A percentile compares a stretch with the other conserved stretches of the same genome.
These are phyloP conservation scores for Mastigamoeba balamuthi DNA, from an alignment of 78 protist species.

Conservation along the genomic window DNA sequence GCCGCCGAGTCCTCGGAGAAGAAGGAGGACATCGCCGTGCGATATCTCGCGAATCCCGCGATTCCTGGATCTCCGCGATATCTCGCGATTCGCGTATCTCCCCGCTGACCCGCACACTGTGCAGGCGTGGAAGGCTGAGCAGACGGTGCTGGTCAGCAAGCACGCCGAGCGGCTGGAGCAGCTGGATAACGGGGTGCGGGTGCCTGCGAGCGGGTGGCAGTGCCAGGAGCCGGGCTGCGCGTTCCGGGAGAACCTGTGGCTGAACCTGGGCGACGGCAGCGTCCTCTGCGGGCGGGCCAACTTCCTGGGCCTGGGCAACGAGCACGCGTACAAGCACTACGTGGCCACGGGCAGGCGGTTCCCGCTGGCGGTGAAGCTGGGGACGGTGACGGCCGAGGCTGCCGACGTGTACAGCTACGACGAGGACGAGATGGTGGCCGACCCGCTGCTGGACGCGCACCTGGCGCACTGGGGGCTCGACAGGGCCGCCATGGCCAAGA, in stretches of 20 bases:
- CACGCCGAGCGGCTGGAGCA: conserved; percentile 58
- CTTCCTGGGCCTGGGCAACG: conserved; percentile 63
- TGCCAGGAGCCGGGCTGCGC: conserved; percentile 9
- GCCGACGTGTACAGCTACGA: conserved; percentile 69
- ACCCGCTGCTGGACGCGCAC: conserved; percentile 75
- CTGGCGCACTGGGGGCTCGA: conserved; percentile 83
- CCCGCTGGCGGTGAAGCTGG: conserved; percentile 90
- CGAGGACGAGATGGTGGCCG: conserved; percentile 44
- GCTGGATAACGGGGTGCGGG: conserved; percentile 30
- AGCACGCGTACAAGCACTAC: conserved; percentile 80
- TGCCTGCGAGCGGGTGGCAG: conserved; percentile 41
- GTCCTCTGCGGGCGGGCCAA: conserved; percentile 75
- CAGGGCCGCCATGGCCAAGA: conserved; percentile 43
- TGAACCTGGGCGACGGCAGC: conserved; percentile 79
- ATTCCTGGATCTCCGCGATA: too few relatives aligned
- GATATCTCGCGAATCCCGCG: neutral
- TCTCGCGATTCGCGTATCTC: neutral
- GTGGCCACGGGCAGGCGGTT: conserved; percentile 28
- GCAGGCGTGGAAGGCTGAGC: conserved; percentile 38
- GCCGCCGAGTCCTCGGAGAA: neutral
- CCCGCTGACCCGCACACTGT: neutral
- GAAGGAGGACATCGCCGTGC: neutral
- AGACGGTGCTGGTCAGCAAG: conserved; percentile 9
- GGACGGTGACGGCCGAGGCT: conserved; percentile 81
- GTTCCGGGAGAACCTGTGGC: conserved; percentile 70